These are phyloP conservation scores for Lentinula novae-zelandiae DNA, from an alignment of 1,284 basidiomycete genomes.

Conservation along the genomic window DNA sequence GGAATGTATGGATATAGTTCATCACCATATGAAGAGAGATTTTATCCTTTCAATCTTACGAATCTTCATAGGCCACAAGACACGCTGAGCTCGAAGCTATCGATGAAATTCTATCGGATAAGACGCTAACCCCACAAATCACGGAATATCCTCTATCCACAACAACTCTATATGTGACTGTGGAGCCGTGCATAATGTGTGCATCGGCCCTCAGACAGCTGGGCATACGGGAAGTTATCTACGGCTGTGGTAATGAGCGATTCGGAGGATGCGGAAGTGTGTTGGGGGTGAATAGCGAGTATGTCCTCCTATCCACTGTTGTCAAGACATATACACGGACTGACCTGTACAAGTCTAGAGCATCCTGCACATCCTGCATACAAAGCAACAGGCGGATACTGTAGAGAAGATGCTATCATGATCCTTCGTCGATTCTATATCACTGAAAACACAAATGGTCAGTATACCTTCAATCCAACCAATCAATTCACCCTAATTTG, in stretches of 20 bases:
- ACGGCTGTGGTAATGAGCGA: constrained; percentile 93
- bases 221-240: constrained; percentile 89
- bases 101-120: constrained; percentile 77
- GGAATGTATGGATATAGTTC: constrained; percentile 60
- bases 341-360: constrained; percentile 36
- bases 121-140: constrained; percentile 48
- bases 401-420: constrained; percentile 94
- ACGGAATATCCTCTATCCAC: constrained; percentile 63
- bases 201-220: constrained; percentile 92
- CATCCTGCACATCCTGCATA: constrained; percentile 78
- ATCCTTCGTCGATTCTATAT: constrained; percentile 93
- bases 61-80: constrained; percentile 75
- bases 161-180: constrained; percentile 94
- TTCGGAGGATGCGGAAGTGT: constrained; percentile 99
- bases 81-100: constrained; percentile 99
- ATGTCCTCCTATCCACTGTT: constrained; percentile 23
- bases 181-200: constrained; percentile 99
- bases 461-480: constrained; percentile 20
- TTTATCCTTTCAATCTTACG: background rate
- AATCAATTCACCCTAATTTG: constrained; percentile 12
- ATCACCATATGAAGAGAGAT: background rate
- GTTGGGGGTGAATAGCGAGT: constrained; percentile 81
- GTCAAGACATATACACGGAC: background rate
- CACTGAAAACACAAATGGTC: constrained; percentile 92
- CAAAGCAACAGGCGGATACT: constrained; percentile 77